Base-by-base conservation (phyloP, 1,284 basidiomycete genomes). In the Sporisorium iseilematis-ciliati region DNA sequence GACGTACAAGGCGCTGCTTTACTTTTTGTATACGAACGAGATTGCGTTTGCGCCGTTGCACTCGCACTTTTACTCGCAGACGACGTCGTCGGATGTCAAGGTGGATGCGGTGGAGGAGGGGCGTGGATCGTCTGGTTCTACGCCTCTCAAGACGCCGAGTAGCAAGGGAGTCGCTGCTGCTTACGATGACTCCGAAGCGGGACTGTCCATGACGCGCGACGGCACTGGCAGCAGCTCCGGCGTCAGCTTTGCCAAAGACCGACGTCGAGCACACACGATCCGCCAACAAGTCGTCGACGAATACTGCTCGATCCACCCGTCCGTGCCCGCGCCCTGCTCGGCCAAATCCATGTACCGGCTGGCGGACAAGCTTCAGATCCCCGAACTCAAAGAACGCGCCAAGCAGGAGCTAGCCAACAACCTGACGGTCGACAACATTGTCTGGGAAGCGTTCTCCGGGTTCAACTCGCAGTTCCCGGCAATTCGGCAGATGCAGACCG, bases 331-430 rank as follows among this genome's bases (percentile, higher is more conserved):
- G n/a, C 93, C 93, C 0, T 93, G 92, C 78, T 93, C 91, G 23
- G 92, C 93, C 11, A 95, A 95, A 86, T 91, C 93, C 3, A 90
- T 91, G n/a, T 95, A 93, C 84, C 88, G 92, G 43, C 88, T 94
- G n/a, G 57, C 76, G 90, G 91, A 91, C 68, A 82, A 82, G 86
- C 87, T 93, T 38, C 90, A 90, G 71, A 86, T 93, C 38, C 81
- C 86, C 31, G 91, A 92, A 41, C 85, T 93, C 58, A 91, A 91
- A 82, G 88, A 89, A 21, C 88, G 90, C 53, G 92, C 92, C 21
- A 90, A 90, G 64, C 88, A 90, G 89, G 91, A 94, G 84, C 93
- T 95, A 48, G 87, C 90, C 68, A 90, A 89, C 65, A 91, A 90
- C 2, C 87, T 95, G 46, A 91, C 90, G 0, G 89, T 92, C 5